Percentiles rank a stretch among this genome's conserved stretches.
These are phyloP conservation scores for Chlamydomonas sp. DNA, from an alignment of 139 green algal genomes.

Conservation along the genomic window DNA sequence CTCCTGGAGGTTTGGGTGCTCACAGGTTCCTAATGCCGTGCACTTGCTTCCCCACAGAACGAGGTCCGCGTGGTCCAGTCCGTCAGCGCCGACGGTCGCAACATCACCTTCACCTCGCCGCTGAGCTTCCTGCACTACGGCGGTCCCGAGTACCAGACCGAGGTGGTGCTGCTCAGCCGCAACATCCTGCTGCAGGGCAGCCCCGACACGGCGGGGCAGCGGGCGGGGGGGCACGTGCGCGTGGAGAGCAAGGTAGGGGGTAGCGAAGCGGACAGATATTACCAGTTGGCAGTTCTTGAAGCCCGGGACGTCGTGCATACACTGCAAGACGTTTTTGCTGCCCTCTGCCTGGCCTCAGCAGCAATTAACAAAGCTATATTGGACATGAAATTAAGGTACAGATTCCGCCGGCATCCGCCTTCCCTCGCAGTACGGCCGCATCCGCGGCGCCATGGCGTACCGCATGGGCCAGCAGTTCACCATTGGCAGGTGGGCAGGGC, in stretches of 20 bases:
- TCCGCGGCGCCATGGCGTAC: neutral
- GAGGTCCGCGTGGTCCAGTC: conserved; percentile 46
- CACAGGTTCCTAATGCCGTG: too few relatives aligned
- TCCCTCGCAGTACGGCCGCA: neutral
- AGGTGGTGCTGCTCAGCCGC: conserved; percentile 60
- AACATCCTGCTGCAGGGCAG: conserved; percentile 47
- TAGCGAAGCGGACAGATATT: neutral
- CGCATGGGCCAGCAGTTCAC: conserved; percentile 1
- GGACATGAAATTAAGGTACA: too few relatives aligned
- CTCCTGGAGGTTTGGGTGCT: too few relatives aligned
- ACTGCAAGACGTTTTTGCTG: too few relatives aligned
- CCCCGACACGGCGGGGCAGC: neutral
- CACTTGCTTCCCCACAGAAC: conserved; percentile 29
- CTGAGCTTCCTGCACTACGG: conserved; percentile 51
- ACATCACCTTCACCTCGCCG: conserved; percentile 18
- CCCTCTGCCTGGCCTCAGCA: neutral
- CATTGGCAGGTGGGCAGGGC: neutral
- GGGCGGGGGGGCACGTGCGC: conserved; percentile 24
- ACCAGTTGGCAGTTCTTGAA: neutral
- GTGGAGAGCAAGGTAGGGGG: neutral
- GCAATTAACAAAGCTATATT: too few relatives aligned
- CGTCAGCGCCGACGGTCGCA: conserved; percentile 34
- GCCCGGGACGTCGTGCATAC: too few relatives aligned
- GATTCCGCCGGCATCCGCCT: neutral
- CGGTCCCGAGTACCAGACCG: conserved; percentile 60